Percentiles rank a stretch among this genome's conserved stretches.
phyloP scores from a whole-genome alignment of 2,329 filamentous ascomycete species.

The Escovopsis sp. region DNA sequence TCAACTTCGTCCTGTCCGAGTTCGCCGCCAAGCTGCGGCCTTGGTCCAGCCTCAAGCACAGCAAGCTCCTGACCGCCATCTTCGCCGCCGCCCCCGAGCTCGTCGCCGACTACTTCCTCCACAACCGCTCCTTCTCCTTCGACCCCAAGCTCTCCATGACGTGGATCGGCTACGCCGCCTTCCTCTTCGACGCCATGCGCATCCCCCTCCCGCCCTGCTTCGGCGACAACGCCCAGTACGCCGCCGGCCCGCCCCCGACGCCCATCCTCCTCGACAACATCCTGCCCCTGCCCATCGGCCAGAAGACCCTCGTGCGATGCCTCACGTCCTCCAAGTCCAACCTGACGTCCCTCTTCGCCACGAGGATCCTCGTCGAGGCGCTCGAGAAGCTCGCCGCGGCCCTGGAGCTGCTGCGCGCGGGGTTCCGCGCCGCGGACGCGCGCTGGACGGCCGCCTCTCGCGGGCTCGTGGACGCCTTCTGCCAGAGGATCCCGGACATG shows the following conservation, averaged over 20 bases:
- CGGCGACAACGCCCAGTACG: slow-evolving; percentile 46
- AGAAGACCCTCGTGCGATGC: slow-evolving; percentile 66
- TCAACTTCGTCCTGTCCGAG: slow-evolving; percentile 64
- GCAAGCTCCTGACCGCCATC: slow-evolving; percentile 64
- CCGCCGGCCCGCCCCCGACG: slow-evolving; percentile 59
- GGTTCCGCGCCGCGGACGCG: slow-evolving; percentile 19
- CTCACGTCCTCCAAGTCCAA: slow-evolving; percentile 61
- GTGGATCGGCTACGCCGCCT: slow-evolving; percentile 87
- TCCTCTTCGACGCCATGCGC: slow-evolving; percentile 68
- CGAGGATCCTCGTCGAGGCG: slow-evolving; percentile 62
- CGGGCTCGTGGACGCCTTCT: slow-evolving; percentile 59
- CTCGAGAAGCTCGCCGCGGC: slow-evolving; percentile 61
- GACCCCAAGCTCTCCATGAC: slow-evolving; percentile 85
- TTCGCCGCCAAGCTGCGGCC: slow-evolving; percentile 69
- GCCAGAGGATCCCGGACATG: slow-evolving; percentile 61
- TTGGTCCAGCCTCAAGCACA: slow-evolving; percentile 67
- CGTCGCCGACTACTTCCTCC: slow-evolving; percentile 72
- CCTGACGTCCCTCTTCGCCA: slow-evolving; percentile 70
- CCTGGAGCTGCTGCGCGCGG: slow-evolving; percentile 42
- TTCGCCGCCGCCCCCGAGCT: slow-evolving; percentile 75
- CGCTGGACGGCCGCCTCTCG: slow-evolving; percentile 56
- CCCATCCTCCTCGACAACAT: slow-evolving; percentile 73
- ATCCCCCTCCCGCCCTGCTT: slow-evolving; percentile 59
- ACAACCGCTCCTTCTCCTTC: slow-evolving; percentile 65
- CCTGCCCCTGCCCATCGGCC: slow-evolving; percentile 65